Evolutionary conservation across 495 filamentous ascomycete species (phyloP).

Genomic region (Lophiotrema nucula): DNA sequence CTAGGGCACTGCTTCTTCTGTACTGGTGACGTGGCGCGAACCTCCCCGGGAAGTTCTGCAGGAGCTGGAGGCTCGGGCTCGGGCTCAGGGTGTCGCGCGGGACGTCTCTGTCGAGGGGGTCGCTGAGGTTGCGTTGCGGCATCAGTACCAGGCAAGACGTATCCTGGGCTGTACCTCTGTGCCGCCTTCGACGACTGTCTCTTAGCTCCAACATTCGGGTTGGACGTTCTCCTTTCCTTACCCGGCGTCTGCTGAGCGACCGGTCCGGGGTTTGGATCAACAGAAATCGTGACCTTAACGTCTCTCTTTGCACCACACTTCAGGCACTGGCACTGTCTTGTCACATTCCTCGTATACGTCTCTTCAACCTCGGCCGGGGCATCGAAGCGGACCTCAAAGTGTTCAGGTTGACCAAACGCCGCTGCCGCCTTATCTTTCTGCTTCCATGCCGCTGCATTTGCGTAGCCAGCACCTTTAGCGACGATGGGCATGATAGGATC

Average conservation of each 20-base stretch:
- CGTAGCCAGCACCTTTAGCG: slow-evolving; percentile 19
- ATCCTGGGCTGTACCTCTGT: slow-evolving; percentile 25
- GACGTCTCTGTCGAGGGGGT: no score
- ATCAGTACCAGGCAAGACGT: slow-evolving; percentile 16
- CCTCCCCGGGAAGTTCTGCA: background rate
- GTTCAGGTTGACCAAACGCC: slow-evolving; percentile 22
- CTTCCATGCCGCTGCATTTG: slow-evolving; percentile 16
- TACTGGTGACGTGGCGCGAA: background rate
- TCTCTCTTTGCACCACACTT: slow-evolving; percentile 32
- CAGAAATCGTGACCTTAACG: slow-evolving; percentile 27
- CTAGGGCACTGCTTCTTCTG: slow-evolving; percentile 24
- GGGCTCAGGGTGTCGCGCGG: no score
- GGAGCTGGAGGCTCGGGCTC: background rate
- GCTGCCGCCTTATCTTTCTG: slow-evolving; percentile 9
- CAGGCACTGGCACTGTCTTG: slow-evolving; percentile 24
- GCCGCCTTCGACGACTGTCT: slow-evolving; percentile 18
- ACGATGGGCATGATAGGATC: slow-evolving; percentile 31
- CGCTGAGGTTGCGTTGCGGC: background rate
- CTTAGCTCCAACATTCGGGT: slow-evolving; percentile 4
- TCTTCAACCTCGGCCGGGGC: slow-evolving; percentile 16
- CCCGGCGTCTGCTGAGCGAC: background rate
- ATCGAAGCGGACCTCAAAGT: slow-evolving; percentile 32
- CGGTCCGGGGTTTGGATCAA: slow-evolving; percentile 25
- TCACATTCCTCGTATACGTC: slow-evolving; percentile 22
- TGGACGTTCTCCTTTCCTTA: background rate